These are phyloP conservation scores for Dipteronia dyeriana DNA, from an alignment of 345 rosid genomes.

Conservation along the genomic window DNA sequence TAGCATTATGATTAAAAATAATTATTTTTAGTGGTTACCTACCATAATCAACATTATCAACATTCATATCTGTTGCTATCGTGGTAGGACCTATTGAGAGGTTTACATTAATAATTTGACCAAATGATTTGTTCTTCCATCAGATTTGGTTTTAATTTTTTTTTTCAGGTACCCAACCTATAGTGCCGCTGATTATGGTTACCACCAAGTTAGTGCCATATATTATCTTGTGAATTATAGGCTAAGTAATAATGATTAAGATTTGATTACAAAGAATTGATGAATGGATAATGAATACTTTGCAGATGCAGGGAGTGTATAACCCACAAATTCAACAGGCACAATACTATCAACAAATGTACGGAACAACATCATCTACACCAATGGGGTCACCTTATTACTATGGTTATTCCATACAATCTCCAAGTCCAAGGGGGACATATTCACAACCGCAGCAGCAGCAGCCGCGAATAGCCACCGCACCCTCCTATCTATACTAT, in stretches of 20 bases:
- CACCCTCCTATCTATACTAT: conserved; percentile 52
- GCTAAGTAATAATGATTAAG: no score
- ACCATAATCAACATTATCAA: conserved; percentile 22
- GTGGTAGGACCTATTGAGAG: conserved; percentile 26
- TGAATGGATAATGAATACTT: conserved; percentile 1
- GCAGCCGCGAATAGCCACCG: conserved; percentile 21
- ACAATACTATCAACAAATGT: conserved; percentile 67
- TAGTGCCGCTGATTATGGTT: conserved; percentile 72
- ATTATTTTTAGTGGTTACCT: conserved; percentile 13
- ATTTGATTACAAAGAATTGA: neutral
- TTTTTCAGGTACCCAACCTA: conserved; percentile 61
- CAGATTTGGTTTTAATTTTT: conserved; percentile 23
- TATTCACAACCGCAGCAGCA: conserved; percentile 29
- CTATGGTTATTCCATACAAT: conserved; percentile 67
- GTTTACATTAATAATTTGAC: conserved; percentile 11
- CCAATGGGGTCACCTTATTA: conserved; percentile 52
- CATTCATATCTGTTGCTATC: conserved; percentile 22
- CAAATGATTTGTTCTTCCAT: neutral
- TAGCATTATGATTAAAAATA: neutral
- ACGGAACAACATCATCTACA: conserved; percentile 51
- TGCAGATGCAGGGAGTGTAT: conserved; percentile 52
- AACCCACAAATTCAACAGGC: conserved; percentile 66
- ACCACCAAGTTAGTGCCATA: conserved; percentile 59
- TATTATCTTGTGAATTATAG: no score
- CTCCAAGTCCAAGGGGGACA: conserved; percentile 44